A percentile compares a stretch with the other conserved stretches of the same genome.
These are phyloP conservation scores for Zygosaccharomyces bailii DNA, from an alignment of 805 yeast genomes.

Conservation along the genomic window DNA sequence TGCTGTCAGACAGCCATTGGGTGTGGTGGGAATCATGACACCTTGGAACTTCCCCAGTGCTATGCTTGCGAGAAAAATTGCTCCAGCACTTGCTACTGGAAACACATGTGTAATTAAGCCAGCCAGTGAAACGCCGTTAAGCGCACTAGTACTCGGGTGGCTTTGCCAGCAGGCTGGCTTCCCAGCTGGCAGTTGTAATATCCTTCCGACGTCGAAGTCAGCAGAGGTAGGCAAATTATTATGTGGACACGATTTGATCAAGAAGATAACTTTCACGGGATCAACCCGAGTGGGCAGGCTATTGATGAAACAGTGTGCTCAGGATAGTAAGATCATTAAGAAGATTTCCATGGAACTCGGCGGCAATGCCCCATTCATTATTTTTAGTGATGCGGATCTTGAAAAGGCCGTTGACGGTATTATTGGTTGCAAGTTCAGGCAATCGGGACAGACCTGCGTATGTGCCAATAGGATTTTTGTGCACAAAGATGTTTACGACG, in stretches of 20 bases:
- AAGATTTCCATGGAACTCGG: constrained; percentile 81
- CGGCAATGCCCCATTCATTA: constrained; percentile 85
- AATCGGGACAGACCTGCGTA: constrained; percentile 90
- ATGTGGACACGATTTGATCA: constrained; percentile 62
- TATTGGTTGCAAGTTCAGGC: constrained; percentile 73
- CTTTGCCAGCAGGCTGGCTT: constrained; percentile 71
- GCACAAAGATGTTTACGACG: constrained; percentile 67
- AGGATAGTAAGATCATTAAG: constrained; percentile 64
- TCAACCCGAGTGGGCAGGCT: constrained; percentile 80
- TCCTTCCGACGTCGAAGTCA: constrained; percentile 69
- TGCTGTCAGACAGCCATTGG: constrained; percentile 76
- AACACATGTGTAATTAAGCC: constrained; percentile 81
- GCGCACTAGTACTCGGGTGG: constrained; percentile 65
- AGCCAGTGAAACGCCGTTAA: constrained; percentile 82
- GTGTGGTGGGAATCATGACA: constrained; percentile 83
- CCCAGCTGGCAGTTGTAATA: constrained; percentile 77
- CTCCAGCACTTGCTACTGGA: constrained; percentile 84
- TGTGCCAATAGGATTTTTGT: constrained; percentile 86
- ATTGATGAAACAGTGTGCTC: constrained; percentile 65
- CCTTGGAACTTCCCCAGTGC: constrained; percentile 93
- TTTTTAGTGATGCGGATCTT: constrained; percentile 70
- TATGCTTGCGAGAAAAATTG: constrained; percentile 83
- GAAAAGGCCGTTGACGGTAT: constrained; percentile 61
- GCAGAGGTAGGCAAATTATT: constrained; percentile 68
- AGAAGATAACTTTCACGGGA: constrained; percentile 84